A percentile compares a stretch with the other conserved stretches of the same genome.
Conservation (phyloP, 257 asterid genomes). For the Thymus mandschuricus region DNA sequence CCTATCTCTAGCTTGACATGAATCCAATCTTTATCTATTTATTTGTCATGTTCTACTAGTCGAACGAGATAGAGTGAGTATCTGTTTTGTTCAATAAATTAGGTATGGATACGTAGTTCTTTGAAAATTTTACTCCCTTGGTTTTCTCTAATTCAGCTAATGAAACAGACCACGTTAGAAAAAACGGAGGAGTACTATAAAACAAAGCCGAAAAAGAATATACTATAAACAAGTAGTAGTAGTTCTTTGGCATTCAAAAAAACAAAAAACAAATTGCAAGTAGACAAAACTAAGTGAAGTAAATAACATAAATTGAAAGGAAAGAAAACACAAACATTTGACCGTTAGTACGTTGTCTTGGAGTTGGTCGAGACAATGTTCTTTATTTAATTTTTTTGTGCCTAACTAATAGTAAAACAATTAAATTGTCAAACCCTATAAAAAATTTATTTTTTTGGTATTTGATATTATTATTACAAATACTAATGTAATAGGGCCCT, state of each 20-base stretch:
- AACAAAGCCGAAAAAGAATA: not conserved
- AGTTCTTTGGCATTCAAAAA: not conserved
- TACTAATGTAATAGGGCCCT: not conserved
- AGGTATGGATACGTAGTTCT: not conserved
- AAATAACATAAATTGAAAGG: not conserved
- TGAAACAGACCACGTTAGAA: no score
- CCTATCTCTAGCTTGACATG: constrained; percentile 3
- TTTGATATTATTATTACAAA: not conserved
- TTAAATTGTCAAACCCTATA: constrained; percentile 4
- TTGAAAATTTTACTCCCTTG: not conserved
- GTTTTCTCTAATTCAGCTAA: no score
- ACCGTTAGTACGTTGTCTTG: constrained; percentile 34
- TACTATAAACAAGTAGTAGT: not conserved
- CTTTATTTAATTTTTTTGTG: not conserved
- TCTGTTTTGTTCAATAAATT: no score
- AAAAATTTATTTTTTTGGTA: not conserved
- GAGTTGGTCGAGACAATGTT: constrained; percentile 4
- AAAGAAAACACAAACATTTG: constrained; percentile 13
- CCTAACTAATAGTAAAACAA: not conserved
- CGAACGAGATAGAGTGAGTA: no score
- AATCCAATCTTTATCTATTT: no score
- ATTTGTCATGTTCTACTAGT: no score
- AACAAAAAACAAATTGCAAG: not conserved
- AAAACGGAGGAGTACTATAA: no score
- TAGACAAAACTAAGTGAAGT: not conserved